phyloP scores from a whole-genome alignment of 192 early-diverging fungal species.

The Mortierella alpina region DNA sequence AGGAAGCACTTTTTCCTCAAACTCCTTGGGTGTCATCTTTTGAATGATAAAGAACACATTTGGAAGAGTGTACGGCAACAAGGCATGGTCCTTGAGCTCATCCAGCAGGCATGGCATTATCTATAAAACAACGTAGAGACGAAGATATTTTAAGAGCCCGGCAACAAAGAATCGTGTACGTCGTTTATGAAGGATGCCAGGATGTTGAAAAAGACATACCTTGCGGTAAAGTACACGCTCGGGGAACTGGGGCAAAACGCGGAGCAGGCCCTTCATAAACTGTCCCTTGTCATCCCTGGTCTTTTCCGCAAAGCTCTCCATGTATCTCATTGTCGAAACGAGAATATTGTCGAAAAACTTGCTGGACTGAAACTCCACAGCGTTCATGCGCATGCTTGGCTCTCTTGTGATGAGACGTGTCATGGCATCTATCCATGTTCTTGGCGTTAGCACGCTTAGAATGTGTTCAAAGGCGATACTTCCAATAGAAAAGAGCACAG shows the following conservation, averaged over 20 bases:
- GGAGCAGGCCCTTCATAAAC: slow-evolving; percentile 81
- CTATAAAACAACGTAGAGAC: slow-evolving; percentile 33
- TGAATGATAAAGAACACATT: slow-evolving; percentile 80
- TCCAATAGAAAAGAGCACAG: too few species aligned
- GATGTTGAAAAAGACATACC: slow-evolving; percentile 43
- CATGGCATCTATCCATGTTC: slow-evolving; percentile 53
- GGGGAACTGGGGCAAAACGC: slow-evolving; percentile 79
- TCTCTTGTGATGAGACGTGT: slow-evolving; percentile 63
- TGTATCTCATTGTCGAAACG: slow-evolving; percentile 80
- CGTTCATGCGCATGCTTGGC: slow-evolving; percentile 67
- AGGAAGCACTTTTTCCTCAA: slow-evolving; percentile 69
- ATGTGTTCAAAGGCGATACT: background rate
- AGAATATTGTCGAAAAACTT: slow-evolving; percentile 85
- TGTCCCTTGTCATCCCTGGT: slow-evolving; percentile 78
- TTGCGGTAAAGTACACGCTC: slow-evolving; percentile 75
- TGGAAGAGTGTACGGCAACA: slow-evolving; percentile 79
- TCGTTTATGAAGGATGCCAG: background rate
- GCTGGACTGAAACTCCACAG: slow-evolving; percentile 71
- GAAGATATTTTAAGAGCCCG: background rate
- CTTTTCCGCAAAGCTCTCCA: slow-evolving; percentile 86
- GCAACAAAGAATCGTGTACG: background rate
- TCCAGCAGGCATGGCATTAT: slow-evolving; percentile 78
- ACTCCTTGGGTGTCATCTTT: slow-evolving; percentile 68
- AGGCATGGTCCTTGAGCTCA: slow-evolving; percentile 78
- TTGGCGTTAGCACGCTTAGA: too few species aligned